Conservation (phyloP, 2,329 filamentous ascomycete genomes). For the Grosmannia penicillata region DNA sequence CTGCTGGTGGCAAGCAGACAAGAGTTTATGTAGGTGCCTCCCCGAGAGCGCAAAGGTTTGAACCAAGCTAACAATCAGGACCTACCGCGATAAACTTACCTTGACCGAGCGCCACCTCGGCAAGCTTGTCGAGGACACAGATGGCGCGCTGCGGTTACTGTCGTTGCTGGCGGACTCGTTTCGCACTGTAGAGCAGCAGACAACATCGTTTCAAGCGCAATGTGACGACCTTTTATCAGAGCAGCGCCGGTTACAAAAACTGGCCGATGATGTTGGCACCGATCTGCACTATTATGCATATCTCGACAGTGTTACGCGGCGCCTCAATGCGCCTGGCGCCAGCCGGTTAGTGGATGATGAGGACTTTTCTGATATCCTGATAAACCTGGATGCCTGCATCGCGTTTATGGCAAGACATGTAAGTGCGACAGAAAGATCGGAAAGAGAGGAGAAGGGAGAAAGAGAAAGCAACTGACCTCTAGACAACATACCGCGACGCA, state of each 20-base stretch:
- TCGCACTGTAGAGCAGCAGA: conserved; percentile 74
- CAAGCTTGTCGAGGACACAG: conserved; percentile 61
- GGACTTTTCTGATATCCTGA: conserved; percentile 77
- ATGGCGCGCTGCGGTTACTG: conserved; percentile 59
- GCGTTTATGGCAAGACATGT: conserved; percentile 84
- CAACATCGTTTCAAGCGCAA: conserved; percentile 80
- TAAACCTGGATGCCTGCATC: conserved; percentile 77
- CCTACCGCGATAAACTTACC: conserved; percentile 65
- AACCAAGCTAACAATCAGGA: not conserved
- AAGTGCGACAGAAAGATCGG: conserved; percentile 18
- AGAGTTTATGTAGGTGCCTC: conserved; percentile 57
- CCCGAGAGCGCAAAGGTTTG: not conserved
- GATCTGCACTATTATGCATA: conserved; percentile 94
- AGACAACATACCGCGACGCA: conserved; percentile 77
- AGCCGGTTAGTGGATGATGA: conserved; percentile 71
- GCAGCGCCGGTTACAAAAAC: conserved; percentile 60
- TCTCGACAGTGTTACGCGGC: conserved; percentile 75
- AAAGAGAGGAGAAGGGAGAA: not conserved
- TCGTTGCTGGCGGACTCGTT: conserved; percentile 75
- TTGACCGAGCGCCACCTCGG: conserved; percentile 70
- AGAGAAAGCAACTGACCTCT: conserved; percentile 37
- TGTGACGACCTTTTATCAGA: conserved; percentile 79
- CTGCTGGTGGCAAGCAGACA: conserved; percentile 72
- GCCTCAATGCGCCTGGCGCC: conserved; percentile 83
- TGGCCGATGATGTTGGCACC: conserved; percentile 73